A percentile compares a stretch with the other conserved stretches of the same genome.
Conservation (phyloP, 345 rosid species). For the Gossypium anomalum region DNA sequence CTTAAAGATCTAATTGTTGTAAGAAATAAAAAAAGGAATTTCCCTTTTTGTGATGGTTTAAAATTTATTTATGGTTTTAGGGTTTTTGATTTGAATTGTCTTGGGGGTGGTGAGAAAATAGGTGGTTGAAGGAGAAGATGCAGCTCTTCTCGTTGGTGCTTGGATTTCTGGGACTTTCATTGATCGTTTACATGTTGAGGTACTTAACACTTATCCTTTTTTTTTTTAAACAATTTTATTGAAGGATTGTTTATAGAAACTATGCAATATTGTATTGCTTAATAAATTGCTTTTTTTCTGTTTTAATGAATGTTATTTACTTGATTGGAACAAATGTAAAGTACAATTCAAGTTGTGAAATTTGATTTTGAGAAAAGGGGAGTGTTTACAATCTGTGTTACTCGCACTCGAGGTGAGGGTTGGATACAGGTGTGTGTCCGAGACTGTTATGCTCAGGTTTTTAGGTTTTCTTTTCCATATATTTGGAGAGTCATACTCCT, state of each 20-base stretch:
- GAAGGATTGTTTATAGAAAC: background rate
- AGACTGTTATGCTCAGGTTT: too few species aligned
- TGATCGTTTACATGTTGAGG: constrained; percentile 93
- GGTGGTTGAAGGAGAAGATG: constrained; percentile 93
- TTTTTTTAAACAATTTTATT: background rate
- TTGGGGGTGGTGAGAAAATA: constrained; percentile 19
- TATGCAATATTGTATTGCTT: background rate
- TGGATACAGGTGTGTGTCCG: too few species aligned
- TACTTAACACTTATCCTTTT: constrained; percentile 12
- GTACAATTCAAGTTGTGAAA: background rate
- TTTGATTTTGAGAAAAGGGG: background rate
- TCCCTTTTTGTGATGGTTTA: background rate
- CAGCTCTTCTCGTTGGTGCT: constrained; percentile 73
- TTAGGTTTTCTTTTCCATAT: too few species aligned
- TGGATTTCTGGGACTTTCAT: constrained; percentile 87
- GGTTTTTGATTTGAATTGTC: constrained; percentile 4
- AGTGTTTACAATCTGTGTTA: background rate
- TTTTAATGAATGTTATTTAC: background rate
- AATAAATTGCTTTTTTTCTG: background rate
- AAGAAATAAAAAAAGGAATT: background rate
- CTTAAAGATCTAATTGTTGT: constrained; percentile 93
- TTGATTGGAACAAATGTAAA: background rate
- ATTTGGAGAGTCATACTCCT: too few species aligned
- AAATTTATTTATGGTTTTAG: background rate
- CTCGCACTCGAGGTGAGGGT: too few species aligned